Evolutionary conservation across 331 rosid species (phyloP).

Genomic region (Dryas integrifolia): DNA sequence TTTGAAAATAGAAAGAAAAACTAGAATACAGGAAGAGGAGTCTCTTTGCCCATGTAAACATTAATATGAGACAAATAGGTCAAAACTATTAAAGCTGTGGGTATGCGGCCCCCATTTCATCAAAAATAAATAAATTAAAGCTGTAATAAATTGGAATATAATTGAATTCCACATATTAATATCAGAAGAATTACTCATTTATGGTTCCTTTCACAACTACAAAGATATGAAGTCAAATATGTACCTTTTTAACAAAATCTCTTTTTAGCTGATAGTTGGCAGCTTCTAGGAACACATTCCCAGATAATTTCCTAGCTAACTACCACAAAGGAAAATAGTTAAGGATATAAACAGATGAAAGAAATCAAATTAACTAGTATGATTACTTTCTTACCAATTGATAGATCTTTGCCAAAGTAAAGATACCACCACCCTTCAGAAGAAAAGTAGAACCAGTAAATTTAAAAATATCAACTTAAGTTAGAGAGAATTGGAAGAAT

Average conservation of each 20-base stretch:
- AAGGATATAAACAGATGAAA: conserved; percentile 10
- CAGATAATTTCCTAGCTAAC: conserved; percentile 69
- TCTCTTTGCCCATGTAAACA: background rate
- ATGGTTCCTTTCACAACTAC: background rate
- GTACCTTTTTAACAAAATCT: conserved; percentile 79
- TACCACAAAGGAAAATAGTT: conserved; percentile 38
- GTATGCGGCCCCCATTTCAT: too few relatives aligned
- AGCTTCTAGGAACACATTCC: conserved; percentile 77
- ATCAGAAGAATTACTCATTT: too few relatives aligned
- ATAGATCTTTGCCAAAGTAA: conserved; percentile 66
- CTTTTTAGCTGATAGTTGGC: conserved; percentile 83
- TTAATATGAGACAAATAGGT: background rate
- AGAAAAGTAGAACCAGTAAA: conserved; percentile 1
- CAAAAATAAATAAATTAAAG: too few relatives aligned
- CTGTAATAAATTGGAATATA: too few relatives aligned
- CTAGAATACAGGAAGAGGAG: background rate
- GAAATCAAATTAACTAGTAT: conserved; percentile 18
- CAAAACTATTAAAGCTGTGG: too few relatives aligned
- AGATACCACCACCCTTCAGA: conserved; percentile 67
- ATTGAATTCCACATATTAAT: too few relatives aligned
- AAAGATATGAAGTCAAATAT: conserved; percentile 2
- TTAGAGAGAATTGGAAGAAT: conserved; percentile 5
- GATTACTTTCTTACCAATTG: conserved; percentile 60
- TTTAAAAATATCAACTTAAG: conserved; percentile 12
- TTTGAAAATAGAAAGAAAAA: background rate